Conservation (phyloP, 495 filamentous ascomycete species). For the Aspergillus affinis region DNA sequence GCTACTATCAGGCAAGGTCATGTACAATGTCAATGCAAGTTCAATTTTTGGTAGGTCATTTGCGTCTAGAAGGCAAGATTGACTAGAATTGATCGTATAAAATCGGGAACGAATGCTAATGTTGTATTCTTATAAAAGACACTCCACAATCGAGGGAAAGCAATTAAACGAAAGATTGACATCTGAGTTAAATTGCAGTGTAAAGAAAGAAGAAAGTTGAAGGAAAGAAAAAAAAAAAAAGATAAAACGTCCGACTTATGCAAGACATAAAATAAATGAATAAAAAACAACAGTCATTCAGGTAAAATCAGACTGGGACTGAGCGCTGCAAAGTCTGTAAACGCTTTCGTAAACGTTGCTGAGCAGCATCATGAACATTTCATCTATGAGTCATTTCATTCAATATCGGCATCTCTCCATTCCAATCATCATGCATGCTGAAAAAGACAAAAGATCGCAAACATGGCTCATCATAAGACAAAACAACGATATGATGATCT, state of each 20-base stretch:
- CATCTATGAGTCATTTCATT: conserved; percentile 29
- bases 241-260: conserved; percentile 2
- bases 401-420: conserved; percentile 29
- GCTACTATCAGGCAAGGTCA: too few relatives aligned
- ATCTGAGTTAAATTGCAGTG: conserved; percentile 5
- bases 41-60: too few relatives aligned
- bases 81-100: too few relatives aligned
- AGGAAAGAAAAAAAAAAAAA: conserved; percentile 4
- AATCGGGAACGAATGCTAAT: too few relatives aligned
- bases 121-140: not conserved
- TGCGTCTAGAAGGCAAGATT: too few relatives aligned
- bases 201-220: conserved; percentile 16
- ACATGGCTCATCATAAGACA: conserved; percentile 9
- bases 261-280: conserved; percentile 17
- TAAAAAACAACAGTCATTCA: conserved; percentile 22
- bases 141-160: not conserved
- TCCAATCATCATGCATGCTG: conserved; percentile 25
- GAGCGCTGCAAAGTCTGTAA: conserved; percentile 14
- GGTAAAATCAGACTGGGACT: conserved; percentile 8
- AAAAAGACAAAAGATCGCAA: not conserved
- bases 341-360: conserved; percentile 17
- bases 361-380: conserved; percentile 24
- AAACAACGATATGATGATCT: conserved; percentile 15
- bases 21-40: too few relatives aligned
- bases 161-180: not conserved